These are phyloP conservation scores for Jasminum sambac DNA, from an alignment of 257 asterid genomes.

Conservation along the genomic window DNA sequence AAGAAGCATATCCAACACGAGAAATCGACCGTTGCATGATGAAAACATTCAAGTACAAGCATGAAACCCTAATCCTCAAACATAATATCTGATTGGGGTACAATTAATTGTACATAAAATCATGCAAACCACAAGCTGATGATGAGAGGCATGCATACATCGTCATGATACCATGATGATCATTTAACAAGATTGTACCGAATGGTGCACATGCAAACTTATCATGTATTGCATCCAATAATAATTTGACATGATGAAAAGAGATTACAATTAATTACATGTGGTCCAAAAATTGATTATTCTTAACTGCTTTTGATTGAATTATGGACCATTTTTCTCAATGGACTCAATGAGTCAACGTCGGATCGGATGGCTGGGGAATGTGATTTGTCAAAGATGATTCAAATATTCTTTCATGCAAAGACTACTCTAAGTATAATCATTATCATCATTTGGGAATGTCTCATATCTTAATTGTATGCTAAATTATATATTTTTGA, in stretches of 20 bases:
- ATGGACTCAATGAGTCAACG: slow-evolving; percentile 26
- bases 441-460: not conserved
- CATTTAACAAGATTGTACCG: slow-evolving; percentile 31
- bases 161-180: slow-evolving; percentile 17
- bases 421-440: not conserved
- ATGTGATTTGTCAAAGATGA: slow-evolving; percentile 30
- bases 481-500: no score
- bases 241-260: slow-evolving; percentile 12
- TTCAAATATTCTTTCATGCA: slow-evolving; percentile 16
- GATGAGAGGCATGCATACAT: slow-evolving; percentile 16
- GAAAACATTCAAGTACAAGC: not conserved
- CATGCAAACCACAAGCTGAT: slow-evolving; percentile 3
- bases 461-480: no score
- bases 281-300: slow-evolving; percentile 25
- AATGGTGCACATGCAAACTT: slow-evolving; percentile 47
- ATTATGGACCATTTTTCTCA: slow-evolving; percentile 20
- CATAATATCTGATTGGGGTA: not conserved
- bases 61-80: not conserved
- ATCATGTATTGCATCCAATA: slow-evolving; percentile 28
- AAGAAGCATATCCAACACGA: not conserved
- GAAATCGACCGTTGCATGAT: not conserved
- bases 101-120: not conserved
- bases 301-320: slow-evolving; percentile 13
- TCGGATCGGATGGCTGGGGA: slow-evolving; percentile 43
- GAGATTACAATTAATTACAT: not conserved